phyloP scores from a whole-genome alignment of 2,329 filamentous ascomycete genomes.

The Ceratocystis destructans region DNA sequence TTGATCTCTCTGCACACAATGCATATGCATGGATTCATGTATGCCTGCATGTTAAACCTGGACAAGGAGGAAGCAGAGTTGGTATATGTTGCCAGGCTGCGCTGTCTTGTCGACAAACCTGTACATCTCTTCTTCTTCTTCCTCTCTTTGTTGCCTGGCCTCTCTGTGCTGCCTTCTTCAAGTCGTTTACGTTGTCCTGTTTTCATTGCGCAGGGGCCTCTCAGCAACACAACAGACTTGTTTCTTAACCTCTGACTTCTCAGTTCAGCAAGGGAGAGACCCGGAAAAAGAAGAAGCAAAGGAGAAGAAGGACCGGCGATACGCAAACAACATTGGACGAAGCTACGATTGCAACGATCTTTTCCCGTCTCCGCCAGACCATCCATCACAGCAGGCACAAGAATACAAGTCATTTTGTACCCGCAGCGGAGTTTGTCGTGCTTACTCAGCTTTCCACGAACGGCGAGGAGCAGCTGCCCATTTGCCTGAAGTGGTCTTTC shows the following conservation, averaged over 20 bases:
- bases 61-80: background rate
- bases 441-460: background rate
- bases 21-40: background rate
- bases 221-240: background rate
- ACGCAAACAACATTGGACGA: background rate
- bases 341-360: background rate
- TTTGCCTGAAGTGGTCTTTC: conserved; percentile 1
- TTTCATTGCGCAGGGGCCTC: background rate
- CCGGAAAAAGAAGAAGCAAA: background rate
- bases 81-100: conserved; percentile 8
- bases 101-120: background rate
- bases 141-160: background rate
- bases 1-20: conserved; percentile 8
- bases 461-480: background rate
- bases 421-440: background rate
- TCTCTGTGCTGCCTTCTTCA: background rate
- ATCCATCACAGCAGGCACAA: background rate
- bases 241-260: background rate
- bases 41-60: background rate
- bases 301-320: background rate
- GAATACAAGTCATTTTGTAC: background rate
- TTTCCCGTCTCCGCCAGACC: background rate
- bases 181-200: background rate
- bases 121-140: background rate
- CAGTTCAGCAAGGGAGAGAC: background rate